phyloP scores from a whole-genome alignment of 1,284 basidiomycete species.

The Porodaedalea pini region DNA sequence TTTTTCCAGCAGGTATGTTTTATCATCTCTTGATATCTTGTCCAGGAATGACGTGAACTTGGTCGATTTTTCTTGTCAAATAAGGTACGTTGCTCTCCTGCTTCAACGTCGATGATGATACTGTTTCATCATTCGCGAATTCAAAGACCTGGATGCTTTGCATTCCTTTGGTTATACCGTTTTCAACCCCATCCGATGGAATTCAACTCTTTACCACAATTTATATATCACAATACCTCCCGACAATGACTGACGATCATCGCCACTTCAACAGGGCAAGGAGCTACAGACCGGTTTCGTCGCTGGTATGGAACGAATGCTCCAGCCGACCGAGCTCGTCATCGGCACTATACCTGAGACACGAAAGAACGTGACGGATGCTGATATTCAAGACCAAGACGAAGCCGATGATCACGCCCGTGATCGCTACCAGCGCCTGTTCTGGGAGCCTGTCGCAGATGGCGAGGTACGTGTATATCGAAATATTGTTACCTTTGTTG shows the following conservation, averaged over 20 bases:
- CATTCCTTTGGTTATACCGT: conserved; percentile 46
- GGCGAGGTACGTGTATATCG: conserved; percentile 44
- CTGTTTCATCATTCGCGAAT: conserved; percentile 61
- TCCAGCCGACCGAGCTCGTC: conserved; percentile 42
- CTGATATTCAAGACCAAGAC: conserved; percentile 56
- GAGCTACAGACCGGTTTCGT: conserved; percentile 65
- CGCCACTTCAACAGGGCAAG: conserved; percentile 43
- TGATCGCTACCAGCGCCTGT: conserved; percentile 63
- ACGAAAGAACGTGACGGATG: conserved; percentile 44
- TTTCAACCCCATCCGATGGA: conserved; percentile 68
- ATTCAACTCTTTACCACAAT: conserved; percentile 8
- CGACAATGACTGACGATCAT: conserved; percentile 23
- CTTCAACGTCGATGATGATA: conserved; percentile 42
- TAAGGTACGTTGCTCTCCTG: conserved; percentile 1
- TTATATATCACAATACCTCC: conserved; percentile 3
- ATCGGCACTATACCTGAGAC: conserved; percentile 11
- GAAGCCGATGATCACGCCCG: conserved; percentile 55
- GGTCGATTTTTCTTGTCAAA: neutral
- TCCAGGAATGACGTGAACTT: neutral
- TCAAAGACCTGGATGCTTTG: conserved; percentile 57
- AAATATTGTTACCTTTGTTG: neutral
- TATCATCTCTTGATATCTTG: neutral
- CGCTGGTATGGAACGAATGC: conserved; percentile 62
- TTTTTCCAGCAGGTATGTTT: conserved; percentile 33
- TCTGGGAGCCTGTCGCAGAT: conserved; percentile 72